A percentile compares a stretch with the other conserved stretches of the same genome.
Evolutionary conservation across 1,139 yeast genomes (phyloP).

Genomic region (Ashbya aceris): DNA sequence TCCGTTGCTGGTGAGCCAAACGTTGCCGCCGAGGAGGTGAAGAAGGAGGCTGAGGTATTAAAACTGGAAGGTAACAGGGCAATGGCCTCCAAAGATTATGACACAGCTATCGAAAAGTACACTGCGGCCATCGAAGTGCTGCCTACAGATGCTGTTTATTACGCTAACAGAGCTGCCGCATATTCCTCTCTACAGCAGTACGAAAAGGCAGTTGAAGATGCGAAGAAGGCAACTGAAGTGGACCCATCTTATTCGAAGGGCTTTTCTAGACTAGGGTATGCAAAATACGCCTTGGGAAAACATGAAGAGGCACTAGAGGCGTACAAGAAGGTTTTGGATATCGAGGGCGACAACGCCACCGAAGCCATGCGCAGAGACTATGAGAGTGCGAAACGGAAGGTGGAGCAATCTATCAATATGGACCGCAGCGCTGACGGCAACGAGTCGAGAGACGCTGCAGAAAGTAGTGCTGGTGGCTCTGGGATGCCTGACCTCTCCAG

Average conservation of each 20-base stretch:
- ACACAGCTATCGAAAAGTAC: conserved; percentile 64
- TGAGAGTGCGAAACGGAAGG: conserved; percentile 84
- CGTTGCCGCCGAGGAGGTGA: conserved; percentile 35
- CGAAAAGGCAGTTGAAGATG: conserved; percentile 73
- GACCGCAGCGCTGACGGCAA: conserved; percentile 28
- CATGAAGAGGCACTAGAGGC: conserved; percentile 86
- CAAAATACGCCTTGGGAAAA: conserved; percentile 82
- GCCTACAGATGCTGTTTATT: conserved; percentile 70
- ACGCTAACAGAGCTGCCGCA: conserved; percentile 96
- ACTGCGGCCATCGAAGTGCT: conserved; percentile 70
- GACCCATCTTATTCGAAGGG: conserved; percentile 85
- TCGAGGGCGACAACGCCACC: conserved; percentile 76
- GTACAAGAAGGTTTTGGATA: conserved; percentile 74
- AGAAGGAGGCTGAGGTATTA: conserved; percentile 69
- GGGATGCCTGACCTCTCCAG: conserved; percentile 66
- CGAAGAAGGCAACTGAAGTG: conserved; percentile 65
- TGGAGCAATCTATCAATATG: conserved; percentile 52
- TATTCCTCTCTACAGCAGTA: conserved; percentile 71
- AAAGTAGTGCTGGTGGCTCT: conserved; percentile 37
- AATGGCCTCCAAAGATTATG: conserved; percentile 71
- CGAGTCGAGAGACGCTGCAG: conserved; percentile 19
- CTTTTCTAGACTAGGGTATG: conserved; percentile 89
- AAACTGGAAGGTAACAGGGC: conserved; percentile 86
- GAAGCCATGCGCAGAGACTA: conserved; percentile 91
- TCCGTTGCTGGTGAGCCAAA: conserved; percentile 37